Base-by-base conservation (phyloP, 768 basidiomycete genomes). In the Pleurotus sapidus region DNA sequence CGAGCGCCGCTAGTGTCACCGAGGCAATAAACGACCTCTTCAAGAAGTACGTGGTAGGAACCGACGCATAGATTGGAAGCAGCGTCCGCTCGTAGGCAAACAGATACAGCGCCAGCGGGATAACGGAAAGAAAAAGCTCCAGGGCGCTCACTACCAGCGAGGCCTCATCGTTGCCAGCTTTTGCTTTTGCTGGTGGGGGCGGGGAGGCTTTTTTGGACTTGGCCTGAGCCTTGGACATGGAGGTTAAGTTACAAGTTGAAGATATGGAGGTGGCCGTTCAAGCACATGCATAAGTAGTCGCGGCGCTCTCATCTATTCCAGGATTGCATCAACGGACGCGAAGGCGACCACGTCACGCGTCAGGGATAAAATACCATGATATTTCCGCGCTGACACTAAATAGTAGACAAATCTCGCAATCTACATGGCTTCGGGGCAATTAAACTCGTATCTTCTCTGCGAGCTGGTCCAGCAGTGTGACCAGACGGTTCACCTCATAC, bases 31-130 rank as follows among this genome's bases (percentile, higher is more conserved):
- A 60, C 14, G 74, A 61, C 49, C 70, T 65, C 55, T 75, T 67
- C 48, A 91, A 71, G 38, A 84, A 73, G 55, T 76, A 73, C 0
- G 71, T 72, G 1, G 86, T 82, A 0, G 87, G 82, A 5, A 77
- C 75, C 11, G 78, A 73, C 47, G 85, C 89, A 67, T 91, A 92
- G 3, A 91, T 71, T 14, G 91, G 91, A 55, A 77, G 69, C n/a
- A 93, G 65, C 7, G 83, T 77, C 34, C 82, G 83, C 67, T 82
- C 78, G 65, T 91, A 89, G 5, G 80, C 72, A 61, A 82, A 84
- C 15, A 84, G 73, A 55, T 83, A 74, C 30, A 91, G 76, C 2
- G 88, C 87, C 37, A 86, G 70, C 6, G 72, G 64, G 11, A 73
- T 51, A 39, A 54, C 39, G 8, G 51, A 42, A 3, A 54, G 51